These are phyloP conservation scores for Chimonanthus praecox DNA, from an alignment of 164 flowering plant species.

Conservation along the genomic window DNA sequence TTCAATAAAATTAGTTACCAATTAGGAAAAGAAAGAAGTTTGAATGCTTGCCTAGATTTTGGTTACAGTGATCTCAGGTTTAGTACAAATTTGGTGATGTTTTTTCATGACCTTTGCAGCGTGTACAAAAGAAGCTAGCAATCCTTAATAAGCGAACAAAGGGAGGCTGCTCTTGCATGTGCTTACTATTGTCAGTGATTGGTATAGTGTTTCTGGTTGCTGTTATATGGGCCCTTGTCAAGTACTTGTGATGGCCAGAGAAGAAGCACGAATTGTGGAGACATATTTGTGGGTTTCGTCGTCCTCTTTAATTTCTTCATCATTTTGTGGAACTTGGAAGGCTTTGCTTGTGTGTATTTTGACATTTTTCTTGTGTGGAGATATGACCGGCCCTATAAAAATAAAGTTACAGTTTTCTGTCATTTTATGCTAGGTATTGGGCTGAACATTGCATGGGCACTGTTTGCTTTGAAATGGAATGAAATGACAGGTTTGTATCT, in stretches of 20 bases:
- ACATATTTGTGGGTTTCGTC: not conserved
- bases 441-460: no score
- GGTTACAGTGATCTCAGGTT: no score
- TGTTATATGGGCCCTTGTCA: conserved; percentile 54
- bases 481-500: no score
- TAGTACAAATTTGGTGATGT: not conserved
- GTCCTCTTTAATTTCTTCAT: not conserved
- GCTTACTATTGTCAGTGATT: conserved; percentile 51
- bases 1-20: no score
- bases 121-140: conserved; percentile 71
- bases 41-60: no score
- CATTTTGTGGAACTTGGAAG: not conserved
- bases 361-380: not conserved
- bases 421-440: no score
- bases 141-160: conserved; percentile 71
- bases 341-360: not conserved
- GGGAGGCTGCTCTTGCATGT: conserved; percentile 83
- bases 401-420: no score
- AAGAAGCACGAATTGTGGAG: not conserved
- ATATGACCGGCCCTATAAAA: not conserved
- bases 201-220: conserved; percentile 64
- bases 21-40: no score
- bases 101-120: conserved; percentile 29
- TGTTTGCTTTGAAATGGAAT: no score
- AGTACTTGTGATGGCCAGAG: conserved; percentile 42